Base-by-base conservation (phyloP, 2,329 filamentous ascomycete species). In the Rhynchosporium agropyri region DNA sequence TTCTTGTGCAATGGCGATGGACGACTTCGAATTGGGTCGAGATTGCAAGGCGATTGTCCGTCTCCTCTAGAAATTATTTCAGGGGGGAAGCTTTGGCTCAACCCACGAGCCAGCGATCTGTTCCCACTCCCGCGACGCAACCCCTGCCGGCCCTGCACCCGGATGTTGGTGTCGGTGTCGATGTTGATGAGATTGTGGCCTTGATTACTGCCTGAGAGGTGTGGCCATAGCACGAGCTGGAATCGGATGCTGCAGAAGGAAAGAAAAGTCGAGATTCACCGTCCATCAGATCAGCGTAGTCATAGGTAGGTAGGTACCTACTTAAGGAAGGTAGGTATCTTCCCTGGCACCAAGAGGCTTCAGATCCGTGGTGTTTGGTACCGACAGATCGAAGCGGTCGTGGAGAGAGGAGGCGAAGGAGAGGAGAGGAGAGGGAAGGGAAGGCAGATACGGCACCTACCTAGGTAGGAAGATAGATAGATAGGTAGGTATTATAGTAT, bases 191-290 rank as follows among this genome's bases (percentile, higher is more conserved):
- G 36, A 42, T n/a, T 29, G 56, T 28, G 38, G 60, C 57, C 57
- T 62, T 48, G 51, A 56, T 64, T 59, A 63, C 31, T 20, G 59
- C 64, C 66, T 67, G 46, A 56, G 31, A 31, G 60, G 63, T 65
- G 65, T 61, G 65, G 65, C 65, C 63, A 64, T 20, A 3, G 40
- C 10, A 42, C 40, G 42, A n/a, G 20, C 6, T n/a, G 42, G 42
- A 43, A 5, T 2, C 10, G 26, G 13, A 48, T 45, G 53, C 36
- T 40, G 53, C 20, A 43, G 43, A 43, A 43, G 20, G 40, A 49
- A 28, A 28, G 46, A 42, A 42, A 26, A 4, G n/a, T 28, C 12
- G 26, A 42, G 51, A 55, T 40, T 28, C 31, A 29, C 12, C 36
- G 36, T 40, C 7, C 36, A 12, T 55, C 31, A 46, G 26, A 48